Conservation (phyloP, 305 asterid species). For the Fraxinus angustifolia region DNA sequence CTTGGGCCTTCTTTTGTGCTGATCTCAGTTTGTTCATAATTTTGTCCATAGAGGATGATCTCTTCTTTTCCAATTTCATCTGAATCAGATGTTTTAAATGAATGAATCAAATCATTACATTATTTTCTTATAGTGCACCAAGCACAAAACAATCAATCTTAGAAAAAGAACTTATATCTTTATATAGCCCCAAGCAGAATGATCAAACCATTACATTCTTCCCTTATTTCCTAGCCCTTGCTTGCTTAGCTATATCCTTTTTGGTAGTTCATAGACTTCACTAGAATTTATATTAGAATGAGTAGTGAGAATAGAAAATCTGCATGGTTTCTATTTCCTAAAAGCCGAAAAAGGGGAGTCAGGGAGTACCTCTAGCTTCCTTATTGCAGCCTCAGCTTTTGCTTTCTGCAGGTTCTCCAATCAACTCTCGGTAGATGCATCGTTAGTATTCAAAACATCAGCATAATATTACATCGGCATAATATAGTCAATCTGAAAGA, state of each 20-base stretch:
- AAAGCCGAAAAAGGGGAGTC: background rate
- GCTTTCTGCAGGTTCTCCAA: slow-evolving; percentile 97
- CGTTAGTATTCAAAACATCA: no score
- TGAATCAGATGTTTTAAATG: slow-evolving; percentile 22
- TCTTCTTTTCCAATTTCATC: slow-evolving; percentile 96
- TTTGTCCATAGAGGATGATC: slow-evolving; percentile 88
- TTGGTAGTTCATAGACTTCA: background rate
- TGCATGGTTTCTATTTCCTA: background rate
- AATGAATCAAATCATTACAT: slow-evolving; percentile 10
- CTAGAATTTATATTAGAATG: background rate
- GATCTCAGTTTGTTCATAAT: slow-evolving; percentile 76
- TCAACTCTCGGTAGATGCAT: no score
- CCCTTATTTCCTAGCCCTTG: background rate
- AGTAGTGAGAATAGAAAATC: slow-evolving; percentile 7
- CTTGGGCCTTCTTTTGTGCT: slow-evolving; percentile 89
- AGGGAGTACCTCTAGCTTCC: slow-evolving; percentile 75
- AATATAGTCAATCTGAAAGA: no score
- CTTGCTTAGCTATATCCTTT: background rate
- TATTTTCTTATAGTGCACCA: background rate
- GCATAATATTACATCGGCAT: no score
- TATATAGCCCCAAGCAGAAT: background rate
- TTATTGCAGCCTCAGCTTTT: slow-evolving; percentile 88
- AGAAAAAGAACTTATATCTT: background rate
- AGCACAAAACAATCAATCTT: background rate
- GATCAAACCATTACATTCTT: background rate